A percentile compares a stretch with the other conserved stretches of the same genome.
These are phyloP conservation scores for Lobosporangium transversale DNA, from an alignment of 192 early-diverging fungal genomes.

Conservation along the genomic window DNA sequence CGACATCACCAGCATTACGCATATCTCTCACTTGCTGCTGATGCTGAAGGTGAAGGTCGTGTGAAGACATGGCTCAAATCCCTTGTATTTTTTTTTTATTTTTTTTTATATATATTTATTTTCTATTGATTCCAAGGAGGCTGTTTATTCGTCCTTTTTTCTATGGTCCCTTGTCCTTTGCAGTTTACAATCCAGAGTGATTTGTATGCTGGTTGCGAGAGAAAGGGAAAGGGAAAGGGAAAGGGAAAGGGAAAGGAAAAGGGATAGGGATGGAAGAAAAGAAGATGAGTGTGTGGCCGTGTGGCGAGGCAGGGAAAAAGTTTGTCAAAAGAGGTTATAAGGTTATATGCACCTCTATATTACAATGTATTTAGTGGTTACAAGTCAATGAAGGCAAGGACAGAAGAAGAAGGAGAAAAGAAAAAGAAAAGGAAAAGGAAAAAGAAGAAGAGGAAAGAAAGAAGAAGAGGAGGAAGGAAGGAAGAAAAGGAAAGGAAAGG, in stretches of 20 bases:
- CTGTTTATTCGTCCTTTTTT: too few relatives aligned
- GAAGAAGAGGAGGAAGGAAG: neutral
- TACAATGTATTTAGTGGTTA: too few relatives aligned
- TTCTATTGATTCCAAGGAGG: neutral
- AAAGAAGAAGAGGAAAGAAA: neutral
- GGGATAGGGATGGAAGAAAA: neutral
- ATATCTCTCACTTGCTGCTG: conserved; percentile 32
- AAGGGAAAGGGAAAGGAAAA: neutral
- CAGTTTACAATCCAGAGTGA: too few relatives aligned
- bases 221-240: neutral
- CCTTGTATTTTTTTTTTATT: neutral
- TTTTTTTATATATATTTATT: neutral
- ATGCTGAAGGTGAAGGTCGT: conserved; percentile 37
- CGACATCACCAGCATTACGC: conserved; percentile 19
- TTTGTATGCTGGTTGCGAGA: neutral
- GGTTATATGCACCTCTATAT: too few relatives aligned
- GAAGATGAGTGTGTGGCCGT: neutral
- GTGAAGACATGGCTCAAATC: conserved; percentile 17
- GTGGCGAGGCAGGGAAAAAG: neutral
- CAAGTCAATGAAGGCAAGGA: too few relatives aligned
- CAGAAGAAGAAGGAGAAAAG: neutral
- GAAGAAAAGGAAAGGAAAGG: neutral
- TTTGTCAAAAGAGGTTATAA: too few relatives aligned
- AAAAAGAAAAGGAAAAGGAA: neutral
- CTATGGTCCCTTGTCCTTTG: too few relatives aligned